A percentile compares a stretch with the other conserved stretches of the same genome.
These are phyloP conservation scores for Musa troglodytarum DNA, from an alignment of 176 grass and related monocot species.

Conservation along the genomic window DNA sequence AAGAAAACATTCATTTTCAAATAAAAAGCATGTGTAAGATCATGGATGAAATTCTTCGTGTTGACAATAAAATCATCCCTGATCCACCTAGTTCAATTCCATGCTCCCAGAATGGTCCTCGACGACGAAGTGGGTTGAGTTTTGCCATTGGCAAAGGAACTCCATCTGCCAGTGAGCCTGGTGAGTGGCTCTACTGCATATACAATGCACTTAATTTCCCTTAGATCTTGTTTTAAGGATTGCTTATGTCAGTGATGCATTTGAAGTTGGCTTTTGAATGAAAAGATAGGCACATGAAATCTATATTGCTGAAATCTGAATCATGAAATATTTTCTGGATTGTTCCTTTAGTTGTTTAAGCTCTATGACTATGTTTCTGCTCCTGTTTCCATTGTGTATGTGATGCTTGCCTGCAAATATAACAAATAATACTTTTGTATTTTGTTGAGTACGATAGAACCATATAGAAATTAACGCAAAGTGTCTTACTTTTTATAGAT, in stretches of 20 bases:
- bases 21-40: constrained; percentile 43
- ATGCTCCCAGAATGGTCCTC: constrained; percentile 30
- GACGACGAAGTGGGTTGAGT: constrained; percentile 51
- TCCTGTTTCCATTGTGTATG: no score
- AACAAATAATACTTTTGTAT: no score
- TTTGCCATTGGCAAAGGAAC: constrained; percentile 46
- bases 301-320: no score
- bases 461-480: neutral
- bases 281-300: no score
- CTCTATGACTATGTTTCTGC: no score
- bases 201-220: neutral
- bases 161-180: constrained; percentile 36
- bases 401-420: no score
- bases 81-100: constrained; percentile 20
- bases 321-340: no score
- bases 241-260: no score
- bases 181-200: constrained; percentile 25
- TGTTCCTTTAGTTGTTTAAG: no score
- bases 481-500: neutral
- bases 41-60: constrained; percentile 63
- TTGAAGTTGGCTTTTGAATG: no score
- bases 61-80: constrained; percentile 19
- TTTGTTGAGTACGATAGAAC: no score
- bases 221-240: no score
- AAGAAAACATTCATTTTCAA: constrained; percentile 82